Conservation (phyloP, 768 basidiomycete genomes). For the Phanerochaete carnosa region DNA sequence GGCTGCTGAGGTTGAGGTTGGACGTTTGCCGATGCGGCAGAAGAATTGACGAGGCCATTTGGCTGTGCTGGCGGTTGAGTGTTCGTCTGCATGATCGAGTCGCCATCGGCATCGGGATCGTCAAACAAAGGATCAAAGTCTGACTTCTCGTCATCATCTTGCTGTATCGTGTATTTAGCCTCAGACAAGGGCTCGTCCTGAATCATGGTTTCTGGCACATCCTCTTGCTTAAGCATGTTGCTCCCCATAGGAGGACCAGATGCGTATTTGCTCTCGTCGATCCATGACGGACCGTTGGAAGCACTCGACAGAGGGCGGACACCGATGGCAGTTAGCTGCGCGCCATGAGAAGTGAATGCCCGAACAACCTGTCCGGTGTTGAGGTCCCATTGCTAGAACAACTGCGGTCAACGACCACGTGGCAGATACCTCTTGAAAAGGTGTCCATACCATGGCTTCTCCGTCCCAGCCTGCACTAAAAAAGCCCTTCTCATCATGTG, state of each 20-base stretch:
- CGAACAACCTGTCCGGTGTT: constrained; percentile 82
- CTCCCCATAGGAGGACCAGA: constrained; percentile 7
- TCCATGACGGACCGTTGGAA: constrained; percentile 21
- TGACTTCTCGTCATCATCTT: constrained; percentile 63
- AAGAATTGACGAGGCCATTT: neutral
- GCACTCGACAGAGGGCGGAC: constrained; percentile 59
- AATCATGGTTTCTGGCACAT: neutral
- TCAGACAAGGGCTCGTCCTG: neutral
- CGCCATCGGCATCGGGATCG: constrained; percentile 62
- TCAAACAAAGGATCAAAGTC: constrained; percentile 91
- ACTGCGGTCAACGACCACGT: neutral
- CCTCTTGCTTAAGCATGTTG: constrained; percentile 6
- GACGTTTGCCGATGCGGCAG: neutral
- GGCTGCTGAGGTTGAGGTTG: constrained; percentile 4
- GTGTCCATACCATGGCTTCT: constrained; percentile 65
- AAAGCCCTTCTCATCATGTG: constrained; percentile 79
- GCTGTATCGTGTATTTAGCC: constrained; percentile 6
- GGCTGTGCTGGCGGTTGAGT: neutral
- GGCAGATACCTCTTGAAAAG: neutral
- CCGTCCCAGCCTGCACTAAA: constrained; percentile 97
- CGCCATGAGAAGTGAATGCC: constrained; percentile 75
- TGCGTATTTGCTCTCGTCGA: constrained; percentile 1
- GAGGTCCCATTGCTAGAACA: constrained; percentile 90
- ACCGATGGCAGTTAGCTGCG: constrained; percentile 80
- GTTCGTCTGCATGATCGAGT: constrained; percentile 24